Evolutionary conservation across 192 early-diverging fungal genomes (phyloP).

Genomic region (Glomus cerebriforme): DNA sequence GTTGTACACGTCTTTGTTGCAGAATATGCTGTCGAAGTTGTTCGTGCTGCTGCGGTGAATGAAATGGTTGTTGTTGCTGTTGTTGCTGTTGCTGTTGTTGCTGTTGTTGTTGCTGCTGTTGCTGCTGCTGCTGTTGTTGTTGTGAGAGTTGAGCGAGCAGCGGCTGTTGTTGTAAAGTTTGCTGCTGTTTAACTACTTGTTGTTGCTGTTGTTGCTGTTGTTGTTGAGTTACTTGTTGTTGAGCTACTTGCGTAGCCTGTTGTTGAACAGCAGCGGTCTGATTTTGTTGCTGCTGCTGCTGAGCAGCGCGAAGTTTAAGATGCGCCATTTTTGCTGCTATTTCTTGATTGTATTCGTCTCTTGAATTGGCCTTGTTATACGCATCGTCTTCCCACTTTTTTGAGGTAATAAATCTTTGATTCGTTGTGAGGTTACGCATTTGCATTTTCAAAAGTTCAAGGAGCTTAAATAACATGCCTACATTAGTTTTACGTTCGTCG

Average conservation of each 20-base stretch:
- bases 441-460: background rate
- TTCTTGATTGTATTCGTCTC: background rate
- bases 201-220: constrained; percentile 51
- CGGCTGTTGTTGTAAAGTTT: background rate
- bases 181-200: constrained; percentile 47
- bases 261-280: background rate
- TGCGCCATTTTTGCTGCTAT: background rate
- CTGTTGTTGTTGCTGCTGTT: background rate
- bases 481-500: constrained; percentile 1
- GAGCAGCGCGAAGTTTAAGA: background rate
- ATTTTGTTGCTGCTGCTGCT: background rate
- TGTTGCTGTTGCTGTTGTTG: constrained; percentile 1
- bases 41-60: background rate
- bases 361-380: background rate
- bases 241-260: constrained; percentile 46
- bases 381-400: constrained; percentile 1
- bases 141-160: background rate
- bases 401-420: background rate
- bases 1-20: too few species aligned
- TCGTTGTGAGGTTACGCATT: rapidly evolving
- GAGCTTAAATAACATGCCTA: background rate
- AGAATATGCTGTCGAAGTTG: background rate
- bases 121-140: background rate
- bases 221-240: constrained; percentile 62
- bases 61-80: background rate